Base-by-base conservation (phyloP, 805 yeast species). In the Wickerhamomyces hampshirensis region DNA sequence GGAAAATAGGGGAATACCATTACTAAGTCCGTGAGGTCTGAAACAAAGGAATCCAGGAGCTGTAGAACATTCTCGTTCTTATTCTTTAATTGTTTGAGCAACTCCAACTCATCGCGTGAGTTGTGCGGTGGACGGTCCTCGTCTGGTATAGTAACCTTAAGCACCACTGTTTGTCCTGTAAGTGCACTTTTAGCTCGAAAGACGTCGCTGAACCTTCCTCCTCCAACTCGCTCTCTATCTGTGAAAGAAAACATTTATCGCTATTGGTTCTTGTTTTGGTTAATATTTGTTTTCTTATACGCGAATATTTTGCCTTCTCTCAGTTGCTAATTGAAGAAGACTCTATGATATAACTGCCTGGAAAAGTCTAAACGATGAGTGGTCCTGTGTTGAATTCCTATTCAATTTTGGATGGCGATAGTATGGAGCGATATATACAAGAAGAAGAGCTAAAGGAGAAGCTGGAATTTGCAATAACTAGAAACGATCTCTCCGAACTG, bases 71-170 rank as follows among this genome's bases (percentile, higher is more conserved):
- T 33, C 9, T 40, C 16, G 4, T 29, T 35, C 10, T 53, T 37
- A 21, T 42, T 31, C 6, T 34, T 36, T 24, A 57, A 26, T 24
- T 42, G 35, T 18, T 45, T 28, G 27, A 77, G 49, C 4, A 74
- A 48, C 18, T 52, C 55, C 24, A 71, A 44, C 48, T 77, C 84
- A 30, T 60, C 63, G 16, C 60, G 37, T n/a, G 73, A 63, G 40
- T 61, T 60, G 46, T 77, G 84, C 2, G 84, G 84, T 3, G 76
- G 70, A 14, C 58, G 53, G 37, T 72, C 75, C 28, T 68, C 74
- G 30, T 69, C 77, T 4, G 70, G 69, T 13, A 68, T 67, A 2
- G 70, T 63, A 14, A 67, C 51, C 47, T 77, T 77, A 29, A 77
- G 42, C 0, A 77, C 81, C 7, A 60, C 66, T 3, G 37, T 28